These are phyloP conservation scores for Fusarium sp. DNA, from an alignment of 2,329 filamentous ascomycete genomes.

Conservation along the genomic window DNA sequence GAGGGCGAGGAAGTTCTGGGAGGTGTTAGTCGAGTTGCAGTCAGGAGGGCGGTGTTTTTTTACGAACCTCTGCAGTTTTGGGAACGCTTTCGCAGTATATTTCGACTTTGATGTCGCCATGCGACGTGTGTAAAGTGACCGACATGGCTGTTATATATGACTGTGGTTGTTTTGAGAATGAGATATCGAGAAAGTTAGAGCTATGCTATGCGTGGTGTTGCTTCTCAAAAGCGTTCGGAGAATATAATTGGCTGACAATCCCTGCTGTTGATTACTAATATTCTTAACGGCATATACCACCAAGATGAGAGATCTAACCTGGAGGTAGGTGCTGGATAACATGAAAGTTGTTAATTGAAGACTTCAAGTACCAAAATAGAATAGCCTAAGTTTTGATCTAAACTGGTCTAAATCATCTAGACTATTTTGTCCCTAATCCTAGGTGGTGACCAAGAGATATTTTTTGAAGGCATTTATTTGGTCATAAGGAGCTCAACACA, in stretches of 20 bases:
- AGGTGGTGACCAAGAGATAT: too few species aligned
- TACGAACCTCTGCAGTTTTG: slow-evolving; percentile 82
- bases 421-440: too few species aligned
- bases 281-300: neutral
- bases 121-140: slow-evolving; percentile 83
- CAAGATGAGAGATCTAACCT: neutral
- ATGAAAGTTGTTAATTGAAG: neutral
- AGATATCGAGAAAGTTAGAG: neutral
- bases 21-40: slow-evolving; percentile 19
- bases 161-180: neutral
- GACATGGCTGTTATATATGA: slow-evolving; percentile 60
- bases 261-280: slow-evolving; percentile 12
- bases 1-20: slow-evolving; percentile 85
- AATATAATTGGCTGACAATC: slow-evolving; percentile 11
- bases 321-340: neutral
- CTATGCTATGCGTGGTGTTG: slow-evolving; percentile 3
- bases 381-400: too few species aligned
- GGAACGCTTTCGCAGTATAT: slow-evolving; percentile 96
- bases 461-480: too few species aligned
- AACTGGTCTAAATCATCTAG: too few species aligned
- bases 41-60: neutral
- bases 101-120: slow-evolving; percentile 93
- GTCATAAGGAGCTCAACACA: too few species aligned
- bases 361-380: too few species aligned
- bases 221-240: neutral